phyloP scores from a whole-genome alignment of 176 grass and related monocot genomes.

The Cenchrus americanus region DNA sequence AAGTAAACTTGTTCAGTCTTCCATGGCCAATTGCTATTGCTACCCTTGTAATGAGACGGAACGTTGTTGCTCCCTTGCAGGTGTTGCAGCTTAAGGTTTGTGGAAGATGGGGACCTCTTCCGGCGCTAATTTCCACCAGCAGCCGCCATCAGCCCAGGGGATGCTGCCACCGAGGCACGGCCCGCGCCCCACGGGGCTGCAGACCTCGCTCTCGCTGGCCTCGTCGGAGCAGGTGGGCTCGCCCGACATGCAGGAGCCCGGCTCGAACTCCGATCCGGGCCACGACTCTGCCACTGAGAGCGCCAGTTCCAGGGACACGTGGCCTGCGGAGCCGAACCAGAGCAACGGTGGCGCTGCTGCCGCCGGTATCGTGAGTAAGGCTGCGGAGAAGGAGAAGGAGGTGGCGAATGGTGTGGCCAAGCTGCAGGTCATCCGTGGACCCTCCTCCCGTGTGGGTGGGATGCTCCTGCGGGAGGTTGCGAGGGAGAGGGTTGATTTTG shows the following conservation, averaged over 20 bases:
- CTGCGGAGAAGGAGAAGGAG: conserved; percentile 67
- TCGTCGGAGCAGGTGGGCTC: conserved; percentile 80
- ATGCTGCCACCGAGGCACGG: conserved; percentile 58
- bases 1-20: background rate
- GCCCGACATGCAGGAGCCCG: conserved; percentile 80
- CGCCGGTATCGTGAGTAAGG: conserved; percentile 33
- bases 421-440: conserved; percentile 59
- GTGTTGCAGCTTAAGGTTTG: conserved; percentile 30
- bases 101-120: conserved; percentile 77
- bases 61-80: background rate
- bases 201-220: conserved; percentile 84
- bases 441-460: conserved; percentile 50
- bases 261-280: conserved; percentile 78
- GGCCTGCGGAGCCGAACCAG: conserved; percentile 70
- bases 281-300: conserved; percentile 93
- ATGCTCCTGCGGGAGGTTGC: conserved; percentile 78
- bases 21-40: background rate
- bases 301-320: conserved; percentile 89
- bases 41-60: background rate
- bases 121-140: conserved; percentile 71
- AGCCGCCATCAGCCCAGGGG: conserved; percentile 55
- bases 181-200: conserved; percentile 57
- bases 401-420: conserved; percentile 63
- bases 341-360: conserved; percentile 32
- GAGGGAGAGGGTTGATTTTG: conserved; percentile 71